A percentile compares a stretch with the other conserved stretches of the same genome.
Evolutionary conservation across 164 flowering plant genomes (phyloP).

Genomic region (Saururus chinensis): DNA sequence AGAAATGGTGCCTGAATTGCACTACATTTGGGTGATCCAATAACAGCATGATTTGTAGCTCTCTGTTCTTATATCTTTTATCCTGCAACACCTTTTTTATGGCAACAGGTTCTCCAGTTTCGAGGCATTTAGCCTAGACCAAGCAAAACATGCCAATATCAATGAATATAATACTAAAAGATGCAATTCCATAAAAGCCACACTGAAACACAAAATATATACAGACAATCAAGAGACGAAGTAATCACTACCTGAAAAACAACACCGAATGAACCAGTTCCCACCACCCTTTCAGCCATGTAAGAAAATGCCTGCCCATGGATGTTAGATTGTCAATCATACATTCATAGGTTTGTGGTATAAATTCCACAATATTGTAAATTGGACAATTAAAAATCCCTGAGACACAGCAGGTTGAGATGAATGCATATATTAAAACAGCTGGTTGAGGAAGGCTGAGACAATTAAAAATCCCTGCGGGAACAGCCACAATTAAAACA

Average conservation of each 20-base stretch:
- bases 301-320: slow-evolving; percentile 67
- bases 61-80: slow-evolving; percentile 96
- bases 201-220: neutral
- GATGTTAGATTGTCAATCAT: no score
- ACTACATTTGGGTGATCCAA: slow-evolving; percentile 85
- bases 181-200: no score
- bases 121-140: slow-evolving; percentile 82
- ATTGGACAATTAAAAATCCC: no score
- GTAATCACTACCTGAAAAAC: slow-evolving; percentile 59
- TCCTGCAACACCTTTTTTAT: slow-evolving; percentile 98
- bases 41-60: slow-evolving; percentile 81
- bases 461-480: no score
- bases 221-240: neutral
- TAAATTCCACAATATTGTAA: no score
- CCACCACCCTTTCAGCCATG: slow-evolving; percentile 97
- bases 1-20: slow-evolving; percentile 72
- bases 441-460: no score
- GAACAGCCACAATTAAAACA: no score
- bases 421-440: no score
- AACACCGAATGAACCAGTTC: slow-evolving; percentile 99
- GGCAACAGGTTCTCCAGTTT: slow-evolving; percentile 83
- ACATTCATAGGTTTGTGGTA: no score
- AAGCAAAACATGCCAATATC: neutral
- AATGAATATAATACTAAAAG: neutral
- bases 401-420: no score